Conservation (phyloP, 306 rosid species). For the Luffa aegyptiaca region DNA sequence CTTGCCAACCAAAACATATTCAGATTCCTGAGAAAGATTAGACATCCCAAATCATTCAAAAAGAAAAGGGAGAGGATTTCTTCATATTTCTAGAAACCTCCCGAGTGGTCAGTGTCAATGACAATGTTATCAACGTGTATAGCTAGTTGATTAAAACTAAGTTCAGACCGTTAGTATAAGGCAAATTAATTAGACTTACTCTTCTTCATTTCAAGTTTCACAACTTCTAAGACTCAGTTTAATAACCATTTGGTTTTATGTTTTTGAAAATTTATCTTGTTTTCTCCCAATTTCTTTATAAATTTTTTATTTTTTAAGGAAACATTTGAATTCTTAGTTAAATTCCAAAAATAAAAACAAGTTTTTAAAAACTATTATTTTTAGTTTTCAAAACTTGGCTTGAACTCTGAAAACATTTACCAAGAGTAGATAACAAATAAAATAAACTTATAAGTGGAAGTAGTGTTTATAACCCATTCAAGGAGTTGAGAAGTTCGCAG, state of each 20-base stretch:
- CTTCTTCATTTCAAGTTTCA: not conserved
- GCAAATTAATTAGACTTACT: not conserved
- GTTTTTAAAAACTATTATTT: too few relatives aligned
- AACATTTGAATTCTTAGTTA: too few relatives aligned
- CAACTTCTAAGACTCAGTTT: not conserved
- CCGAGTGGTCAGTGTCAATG: not conserved
- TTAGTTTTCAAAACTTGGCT: too few relatives aligned
- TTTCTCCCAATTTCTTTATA: too few relatives aligned
- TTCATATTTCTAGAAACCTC: not conserved
- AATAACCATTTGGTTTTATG: too few relatives aligned
- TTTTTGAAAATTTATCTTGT: too few relatives aligned
- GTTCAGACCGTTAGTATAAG: not conserved
- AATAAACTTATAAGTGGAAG: too few relatives aligned
- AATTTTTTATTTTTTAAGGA: too few relatives aligned
- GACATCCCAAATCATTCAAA: not conserved
- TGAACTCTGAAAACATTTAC: too few relatives aligned
- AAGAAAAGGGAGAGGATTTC: not conserved
- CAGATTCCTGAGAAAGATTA: not conserved
- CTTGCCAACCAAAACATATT: not conserved
- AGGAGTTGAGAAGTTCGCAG: not conserved
- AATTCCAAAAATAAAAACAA: too few relatives aligned
- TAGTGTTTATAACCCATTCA: not conserved
- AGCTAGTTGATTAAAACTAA: not conserved
- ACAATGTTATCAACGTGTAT: not conserved
- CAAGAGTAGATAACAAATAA: too few relatives aligned